Evolutionary conservation across 352 stramenopile species (phyloP).

Genomic region (Pythium plurisporium): DNA sequence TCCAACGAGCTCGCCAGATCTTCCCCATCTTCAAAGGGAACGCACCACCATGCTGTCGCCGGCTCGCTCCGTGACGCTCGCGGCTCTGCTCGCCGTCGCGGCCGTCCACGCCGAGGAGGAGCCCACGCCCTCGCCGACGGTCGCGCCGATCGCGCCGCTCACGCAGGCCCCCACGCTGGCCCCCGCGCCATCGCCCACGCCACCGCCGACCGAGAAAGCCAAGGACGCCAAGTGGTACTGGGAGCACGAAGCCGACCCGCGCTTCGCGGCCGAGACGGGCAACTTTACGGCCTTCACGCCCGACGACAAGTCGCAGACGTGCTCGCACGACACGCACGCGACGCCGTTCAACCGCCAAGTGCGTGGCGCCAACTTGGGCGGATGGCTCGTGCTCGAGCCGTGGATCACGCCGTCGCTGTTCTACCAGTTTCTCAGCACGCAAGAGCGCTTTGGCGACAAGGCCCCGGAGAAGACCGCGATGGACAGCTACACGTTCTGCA

Average conservation of each 20-base stretch:
- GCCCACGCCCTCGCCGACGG: neutral
- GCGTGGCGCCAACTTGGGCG: conserved; percentile 91
- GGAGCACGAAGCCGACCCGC: conserved; percentile 48
- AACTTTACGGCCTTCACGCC: conserved; percentile 53
- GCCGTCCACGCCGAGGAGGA: neutral
- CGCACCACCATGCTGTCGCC: neutral
- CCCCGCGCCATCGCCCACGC: neutral
- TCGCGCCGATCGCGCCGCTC: neutral
- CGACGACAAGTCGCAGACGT: conserved; percentile 60
- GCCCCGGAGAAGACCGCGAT: conserved; percentile 85
- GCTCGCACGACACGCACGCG: conserved; percentile 56
- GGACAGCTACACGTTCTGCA: conserved; percentile 92
- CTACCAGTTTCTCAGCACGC: conserved; percentile 92
- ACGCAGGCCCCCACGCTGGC: neutral
- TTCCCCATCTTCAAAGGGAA: no score
- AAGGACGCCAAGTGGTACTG: conserved; percentile 66
- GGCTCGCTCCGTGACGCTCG: neutral
- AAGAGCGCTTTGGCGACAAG: conserved; percentile 65
- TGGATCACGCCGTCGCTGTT: conserved; percentile 96
- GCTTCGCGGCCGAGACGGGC: conserved; percentile 38
- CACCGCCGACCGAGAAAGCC: neutral
- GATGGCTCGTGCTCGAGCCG: conserved; percentile 94
- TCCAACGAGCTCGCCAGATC: no score
- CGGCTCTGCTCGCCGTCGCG: neutral
- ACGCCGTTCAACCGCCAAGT: conserved; percentile 82